Evolutionary conservation across 805 yeast genomes (phyloP), one percentile per base, ranked within the genome.

Genomic region (Ogataea salicorniae): DNA sequence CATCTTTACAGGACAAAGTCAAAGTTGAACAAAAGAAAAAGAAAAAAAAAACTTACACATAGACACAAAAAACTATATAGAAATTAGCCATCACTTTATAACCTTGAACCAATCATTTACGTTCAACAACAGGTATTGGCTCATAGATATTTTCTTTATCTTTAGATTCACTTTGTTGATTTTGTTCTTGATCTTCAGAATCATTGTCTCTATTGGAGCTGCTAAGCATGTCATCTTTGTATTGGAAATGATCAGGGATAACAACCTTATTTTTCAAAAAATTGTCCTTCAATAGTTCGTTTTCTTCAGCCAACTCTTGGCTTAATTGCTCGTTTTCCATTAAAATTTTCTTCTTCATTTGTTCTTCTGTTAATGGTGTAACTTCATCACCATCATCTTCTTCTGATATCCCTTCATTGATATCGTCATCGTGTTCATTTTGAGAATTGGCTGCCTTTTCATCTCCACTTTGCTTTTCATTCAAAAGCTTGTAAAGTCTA

Each of bases 401-500:
- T 23, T 42, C 36, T 8, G 38, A 23, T 36, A 45, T 34, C 20
- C 39, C 37, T 14, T 40, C 43, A 14, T 23, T 39, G 35, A 45
- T 50, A n/a, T 16, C 46, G 11, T 42, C 39, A 11, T 45, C 49
- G 11, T 44, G 46, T 43, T 52, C 47, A 17, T 45, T 39, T 39
- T 58, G 39, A 8, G 46, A 33, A 15, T 50, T 42, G 36, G 53
- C 49, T 44, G 29, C 34, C 14, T 14, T 31, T 23, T 51, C 50
- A 31, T 56, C 54, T n/a, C 51, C 46, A 34, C 46, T 45, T 11
- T 52, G 53, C 23, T 53, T 53, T 44, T 64, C 67, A 46, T 66
- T 66, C 43, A 68, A 48, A 33, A 68, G 52, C 49, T 55, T 62
- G 56, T 64, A 68, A 13, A 68, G 50, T 44, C 61, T 54, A 29